Evolutionary conservation across 2,329 filamentous ascomycete genomes (phyloP), one percentile per base, ranked within the genome.

Genomic region (Endothia cerciana): DNA sequence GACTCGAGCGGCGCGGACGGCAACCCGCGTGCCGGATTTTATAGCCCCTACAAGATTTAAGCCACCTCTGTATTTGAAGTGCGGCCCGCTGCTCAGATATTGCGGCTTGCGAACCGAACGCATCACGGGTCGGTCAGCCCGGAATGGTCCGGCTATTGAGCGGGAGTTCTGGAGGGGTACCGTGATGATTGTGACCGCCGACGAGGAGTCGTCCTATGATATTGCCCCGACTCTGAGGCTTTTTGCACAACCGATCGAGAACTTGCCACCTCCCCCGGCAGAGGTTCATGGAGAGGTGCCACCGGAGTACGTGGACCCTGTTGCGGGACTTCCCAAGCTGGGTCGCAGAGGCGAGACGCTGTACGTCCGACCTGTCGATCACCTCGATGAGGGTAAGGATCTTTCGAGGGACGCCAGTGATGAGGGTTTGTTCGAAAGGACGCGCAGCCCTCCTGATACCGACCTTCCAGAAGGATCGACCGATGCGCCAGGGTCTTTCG

Each of bases 111-210:
- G 90, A 49, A 83, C 83, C 47, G 87, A 97, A 77, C 80, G 82
- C 72, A 73, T 79, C 58, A 73, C 80, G 0, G 74, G 75, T 36
- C 74, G 79, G 40, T 77, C 75, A 38, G 75, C 73, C 64, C 77
- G 75, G 62, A 76, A 75, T 70, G 75, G 73, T 69, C 70, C 73
- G 1, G 65, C 73, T 15, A 63, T 73, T 0, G 89, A 92, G 53
- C 86, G 88, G 61, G 92, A 97, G 72, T 88, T 94, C 25, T 99
- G 95, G 95, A 88, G 94, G 75, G 95, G 95, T 5, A 96, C 89
- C 67, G 85, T 98, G 65, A 93, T 99, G 92, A 97, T 99, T 72
- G 93, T 99, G 28, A 98, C 95, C 0, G 85, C 89, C 62, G 94
- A 99, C 73, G 85, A 87, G 1, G 86, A 90, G 49, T 98, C 94